Evolutionary conservation across 495 filamentous ascomycete genomes (phyloP).

Genomic region (Penicillium tannophilum): DNA sequence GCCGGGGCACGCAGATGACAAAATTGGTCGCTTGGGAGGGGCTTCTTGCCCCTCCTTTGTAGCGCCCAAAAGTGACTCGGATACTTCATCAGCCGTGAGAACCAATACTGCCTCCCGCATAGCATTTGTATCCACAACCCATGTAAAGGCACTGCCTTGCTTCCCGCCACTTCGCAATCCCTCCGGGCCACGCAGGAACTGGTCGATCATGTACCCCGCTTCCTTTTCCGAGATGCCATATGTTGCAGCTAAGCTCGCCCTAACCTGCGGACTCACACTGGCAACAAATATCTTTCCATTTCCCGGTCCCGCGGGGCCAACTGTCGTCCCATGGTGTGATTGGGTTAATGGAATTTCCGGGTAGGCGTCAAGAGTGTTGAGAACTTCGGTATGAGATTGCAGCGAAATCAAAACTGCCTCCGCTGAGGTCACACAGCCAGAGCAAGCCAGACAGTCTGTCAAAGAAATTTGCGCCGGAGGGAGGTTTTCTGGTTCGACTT

Average conservation of each 20-base stretch:
- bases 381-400: slow-evolving; percentile 89
- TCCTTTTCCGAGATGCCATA: slow-evolving; percentile 70
- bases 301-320: slow-evolving; percentile 32
- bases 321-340: slow-evolving; percentile 26
- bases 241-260: slow-evolving; percentile 83
- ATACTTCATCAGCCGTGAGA: slow-evolving; percentile 77
- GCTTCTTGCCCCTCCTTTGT: slow-evolving; percentile 19
- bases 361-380: slow-evolving; percentile 73
- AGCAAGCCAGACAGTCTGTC: slow-evolving; percentile 96
- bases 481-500: slow-evolving; percentile 58
- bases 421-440: slow-evolving; percentile 95
- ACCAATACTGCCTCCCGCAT: slow-evolving; percentile 76
- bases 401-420: slow-evolving; percentile 92
- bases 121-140: slow-evolving; percentile 84
- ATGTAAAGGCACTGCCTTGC: slow-evolving; percentile 75
- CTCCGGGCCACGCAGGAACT: slow-evolving; percentile 69
- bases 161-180: slow-evolving; percentile 70
- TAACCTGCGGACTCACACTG: slow-evolving; percentile 85
- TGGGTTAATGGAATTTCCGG: slow-evolving; percentile 48
- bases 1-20: slow-evolving; percentile 91
- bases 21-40: slow-evolving; percentile 67
- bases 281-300: slow-evolving; percentile 79
- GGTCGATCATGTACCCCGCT: slow-evolving; percentile 78
- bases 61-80: slow-evolving; percentile 39
- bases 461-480: slow-evolving; percentile 85